Conservation (phyloP, 176 grass and related monocot species). For the Ensete glaucum region DNA sequence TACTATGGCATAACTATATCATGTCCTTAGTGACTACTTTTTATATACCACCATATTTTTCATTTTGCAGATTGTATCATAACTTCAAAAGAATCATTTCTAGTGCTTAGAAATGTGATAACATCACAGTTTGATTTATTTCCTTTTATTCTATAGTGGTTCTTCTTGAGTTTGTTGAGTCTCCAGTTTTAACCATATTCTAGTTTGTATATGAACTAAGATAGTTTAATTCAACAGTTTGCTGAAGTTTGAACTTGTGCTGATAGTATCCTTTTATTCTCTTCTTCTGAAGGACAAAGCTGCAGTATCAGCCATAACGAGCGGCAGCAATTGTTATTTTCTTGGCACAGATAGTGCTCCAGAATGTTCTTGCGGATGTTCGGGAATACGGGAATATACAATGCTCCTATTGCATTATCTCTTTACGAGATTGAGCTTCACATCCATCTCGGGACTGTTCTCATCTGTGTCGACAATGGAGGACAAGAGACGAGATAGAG, state of each 20-base stretch:
- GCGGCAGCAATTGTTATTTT: conserved; percentile 71
- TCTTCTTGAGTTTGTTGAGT: neutral
- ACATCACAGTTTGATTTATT: neutral
- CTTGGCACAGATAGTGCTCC: conserved; percentile 87
- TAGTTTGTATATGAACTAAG: neutral
- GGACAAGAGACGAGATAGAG: no score
- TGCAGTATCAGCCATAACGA: conserved; percentile 78
- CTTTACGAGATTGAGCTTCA: conserved; percentile 42
- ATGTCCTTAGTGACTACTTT: neutral
- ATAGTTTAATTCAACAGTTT: neutral
- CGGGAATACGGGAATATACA: conserved; percentile 53
- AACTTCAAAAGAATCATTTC: no score
- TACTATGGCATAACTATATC: neutral
- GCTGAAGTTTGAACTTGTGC: neutral
- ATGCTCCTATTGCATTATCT: conserved; percentile 65
- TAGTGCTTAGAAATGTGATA: neutral
- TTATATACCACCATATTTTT: neutral
- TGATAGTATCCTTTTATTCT: neutral
- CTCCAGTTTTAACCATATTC: neutral
- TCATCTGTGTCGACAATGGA: no score
- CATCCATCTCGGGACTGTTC: no score
- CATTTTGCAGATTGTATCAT: neutral
- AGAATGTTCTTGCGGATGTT: conserved; percentile 85
- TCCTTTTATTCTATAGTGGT: neutral
- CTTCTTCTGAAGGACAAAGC: conserved; percentile 46